A percentile compares a stretch with the other conserved stretches of the same genome.
Evolutionary conservation across 2,329 filamentous ascomycete genomes (phyloP).

Genomic region (Lecanicillium sp.): DNA sequence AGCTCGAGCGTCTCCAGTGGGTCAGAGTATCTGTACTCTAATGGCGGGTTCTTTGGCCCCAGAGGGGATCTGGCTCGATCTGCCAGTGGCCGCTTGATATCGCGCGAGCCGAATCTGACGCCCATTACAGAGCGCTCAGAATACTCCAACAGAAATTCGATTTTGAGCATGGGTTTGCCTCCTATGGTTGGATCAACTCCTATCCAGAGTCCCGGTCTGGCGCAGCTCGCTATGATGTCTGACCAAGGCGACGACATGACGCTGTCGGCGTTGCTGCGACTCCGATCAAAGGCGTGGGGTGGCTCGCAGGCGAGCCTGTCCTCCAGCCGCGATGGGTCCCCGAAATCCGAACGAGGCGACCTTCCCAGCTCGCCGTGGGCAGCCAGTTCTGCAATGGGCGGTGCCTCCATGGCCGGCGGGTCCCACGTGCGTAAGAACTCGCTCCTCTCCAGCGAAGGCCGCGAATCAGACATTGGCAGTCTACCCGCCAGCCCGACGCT

Average conservation of each 20-base stretch:
- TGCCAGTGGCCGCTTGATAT: constrained; percentile 66
- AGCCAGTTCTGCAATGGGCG: constrained; percentile 11
- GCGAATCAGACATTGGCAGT: constrained; percentile 42
- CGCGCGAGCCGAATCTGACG: constrained; percentile 84
- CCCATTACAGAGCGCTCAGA: constrained; percentile 95
- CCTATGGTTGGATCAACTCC: constrained; percentile 32
- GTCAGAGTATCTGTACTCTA: constrained; percentile 54
- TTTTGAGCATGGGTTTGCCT: constrained; percentile 60
- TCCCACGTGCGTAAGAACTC: constrained; percentile 44
- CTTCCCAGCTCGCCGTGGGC: constrained; percentile 38
- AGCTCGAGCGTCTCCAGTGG: constrained; percentile 29
- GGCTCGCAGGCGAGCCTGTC: constrained; percentile 69
- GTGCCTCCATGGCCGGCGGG: constrained; percentile 16
- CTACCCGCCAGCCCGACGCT: constrained; percentile 45
- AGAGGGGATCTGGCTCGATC: constrained; percentile 61
- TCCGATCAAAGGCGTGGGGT: constrained; percentile 73
- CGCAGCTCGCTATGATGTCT: constrained; percentile 65
- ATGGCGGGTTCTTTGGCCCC: constrained; percentile 85
- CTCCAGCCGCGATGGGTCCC: constrained; percentile 47
- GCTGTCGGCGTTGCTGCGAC: constrained; percentile 62
- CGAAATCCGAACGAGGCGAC: constrained; percentile 44
- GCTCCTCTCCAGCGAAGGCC: constrained; percentile 42
- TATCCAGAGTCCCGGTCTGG: constrained; percentile 65
- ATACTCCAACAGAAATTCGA: constrained; percentile 89
- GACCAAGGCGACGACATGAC: constrained; percentile 60